Base-by-base conservation (phyloP, 1,139 yeast species). In the Saccharomycopsis phalli region DNA sequence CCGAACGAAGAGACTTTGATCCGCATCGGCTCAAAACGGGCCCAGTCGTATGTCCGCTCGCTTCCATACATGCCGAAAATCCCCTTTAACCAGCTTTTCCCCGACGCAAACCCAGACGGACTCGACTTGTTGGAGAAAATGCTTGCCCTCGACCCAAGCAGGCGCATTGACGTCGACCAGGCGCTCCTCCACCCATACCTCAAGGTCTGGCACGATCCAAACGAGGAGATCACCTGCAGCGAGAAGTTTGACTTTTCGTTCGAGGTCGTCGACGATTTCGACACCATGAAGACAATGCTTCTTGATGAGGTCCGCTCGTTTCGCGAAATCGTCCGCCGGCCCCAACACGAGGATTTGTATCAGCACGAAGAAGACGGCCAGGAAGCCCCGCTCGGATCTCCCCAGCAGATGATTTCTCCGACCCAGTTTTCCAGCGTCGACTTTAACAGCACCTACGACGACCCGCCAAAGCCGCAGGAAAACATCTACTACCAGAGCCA, bases 161-260 rank as follows among this genome's bases (percentile, higher is more conserved):
- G 79, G 53, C 71, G 98, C 59, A 86, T 91, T 38, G 75, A 93
- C 0, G 97, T 88, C 2, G 87, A 82, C 42, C 81, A 84, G 41
- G 97, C 97, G 0, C 68, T 91, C 46, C 74, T 75, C 47, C 98
- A 91, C 60, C 94, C 95, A 5, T 91, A 91, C 56, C 66, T 91
- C 44, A 68, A 79, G 41, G 81, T 91, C 27, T 91, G 98, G 98
- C 97, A 88, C 58, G 98, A 91, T 55, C 95, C 96, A 2, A 74
- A 76, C 23, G 98, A 91, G 57, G 98, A 91, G 59, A 95, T 95
- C 3, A 78, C 70, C 34, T 87, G 96, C 58, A 77, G 78, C 40
- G 66, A 74, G 3, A 81, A 81, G 53, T 88, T 91, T 59, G 95
- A 91, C 57, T 91, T 91, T 57, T 68, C 84, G 4, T 91, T 91